Base-by-base conservation (phyloP, 2,329 filamentous ascomycete species). In the Colletotrichum shisoi region DNA sequence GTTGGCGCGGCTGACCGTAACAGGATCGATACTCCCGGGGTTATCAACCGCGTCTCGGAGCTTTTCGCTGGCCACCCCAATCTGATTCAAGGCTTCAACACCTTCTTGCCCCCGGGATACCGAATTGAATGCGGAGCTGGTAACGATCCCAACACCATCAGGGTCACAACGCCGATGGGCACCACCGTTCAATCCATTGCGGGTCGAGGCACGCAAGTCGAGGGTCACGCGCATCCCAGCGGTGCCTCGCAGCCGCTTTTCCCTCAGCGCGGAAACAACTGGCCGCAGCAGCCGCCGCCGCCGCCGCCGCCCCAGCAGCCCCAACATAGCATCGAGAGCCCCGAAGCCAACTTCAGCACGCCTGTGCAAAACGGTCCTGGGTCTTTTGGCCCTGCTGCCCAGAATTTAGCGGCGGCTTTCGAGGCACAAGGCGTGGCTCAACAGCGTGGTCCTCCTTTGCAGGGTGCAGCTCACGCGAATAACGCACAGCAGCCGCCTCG, bases 81-180 rank as follows among this genome's bases (percentile, higher is more conserved):
- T 75, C 85, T 96, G 31, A 98, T 99, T 56, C 94, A 98, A 78
- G 95, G 95, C 0, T 99, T 99, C 78, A 99, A 99, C 76, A 99
- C 95, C 0, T 99, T 99, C 76, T 82, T 99, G 9, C 95, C 95
- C 3, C 94, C 94, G 0, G 94, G 95, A 2, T 99, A 99, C 76
- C 87, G 95, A 66, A 99, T 99, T 68, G 95, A 99, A 76, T 99
- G 95, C 74, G 94, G 94, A 37, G 90, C 92, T 17, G 93, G 93
- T 40, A 94, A 96, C 71, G 94, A 98, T 73, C 94, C 94, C 1
- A 97, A 97, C 75, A 93, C 93, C 3, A 99, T 99, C 70, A 86
- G 96, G 70, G 95, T 99, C 17, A 99, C 95, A 0, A 99, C 95
- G 0, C 95, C 95, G 0, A 97, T 96, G 83, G 95, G 95, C n/a